Percentiles rank a stretch among this genome's conserved stretches.
Evolutionary conservation across 2,329 filamentous ascomycete genomes (phyloP).

Genomic region (Helotiales sp.): DNA sequence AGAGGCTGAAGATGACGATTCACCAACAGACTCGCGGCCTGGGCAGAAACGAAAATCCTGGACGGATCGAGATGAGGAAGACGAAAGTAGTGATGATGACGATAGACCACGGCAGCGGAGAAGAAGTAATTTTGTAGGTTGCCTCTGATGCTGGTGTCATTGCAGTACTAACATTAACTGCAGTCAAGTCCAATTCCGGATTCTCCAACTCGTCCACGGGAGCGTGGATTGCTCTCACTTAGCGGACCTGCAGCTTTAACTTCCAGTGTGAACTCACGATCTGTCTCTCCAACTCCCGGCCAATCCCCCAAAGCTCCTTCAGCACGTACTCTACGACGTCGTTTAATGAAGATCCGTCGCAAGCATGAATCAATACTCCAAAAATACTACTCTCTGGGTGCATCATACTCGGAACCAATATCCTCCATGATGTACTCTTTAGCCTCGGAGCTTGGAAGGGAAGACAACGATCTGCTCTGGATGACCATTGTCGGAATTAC

Average conservation of each 20-base stretch:
- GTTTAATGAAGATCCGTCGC: constrained; percentile 74
- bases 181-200: constrained; percentile 69
- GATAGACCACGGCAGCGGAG: constrained; percentile 79
- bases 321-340: constrained; percentile 71
- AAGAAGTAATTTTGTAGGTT: constrained; percentile 82
- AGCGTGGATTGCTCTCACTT: constrained; percentile 63
- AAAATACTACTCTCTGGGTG: constrained; percentile 84
- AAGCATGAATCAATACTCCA: constrained; percentile 79
- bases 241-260: constrained; percentile 52
- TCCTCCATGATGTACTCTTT: constrained; percentile 94
- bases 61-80: constrained; percentile 72
- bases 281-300: constrained; percentile 57
- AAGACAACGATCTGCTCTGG: constrained; percentile 97
- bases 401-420: constrained; percentile 92
- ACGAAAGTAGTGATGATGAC: constrained; percentile 69
- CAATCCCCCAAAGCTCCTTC: constrained; percentile 68
- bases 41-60: constrained; percentile 80
- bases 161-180: constrained; percentile 29
- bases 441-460: constrained; percentile 90
- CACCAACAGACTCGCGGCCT: constrained; percentile 55
- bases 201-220: constrained; percentile 65
- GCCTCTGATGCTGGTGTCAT: not conserved
- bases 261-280: constrained; percentile 46
- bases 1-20: constrained; percentile 61
- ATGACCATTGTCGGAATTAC: constrained; percentile 91